Conservation (phyloP, 805 yeast species). For the Torulaspora franciscae region DNA sequence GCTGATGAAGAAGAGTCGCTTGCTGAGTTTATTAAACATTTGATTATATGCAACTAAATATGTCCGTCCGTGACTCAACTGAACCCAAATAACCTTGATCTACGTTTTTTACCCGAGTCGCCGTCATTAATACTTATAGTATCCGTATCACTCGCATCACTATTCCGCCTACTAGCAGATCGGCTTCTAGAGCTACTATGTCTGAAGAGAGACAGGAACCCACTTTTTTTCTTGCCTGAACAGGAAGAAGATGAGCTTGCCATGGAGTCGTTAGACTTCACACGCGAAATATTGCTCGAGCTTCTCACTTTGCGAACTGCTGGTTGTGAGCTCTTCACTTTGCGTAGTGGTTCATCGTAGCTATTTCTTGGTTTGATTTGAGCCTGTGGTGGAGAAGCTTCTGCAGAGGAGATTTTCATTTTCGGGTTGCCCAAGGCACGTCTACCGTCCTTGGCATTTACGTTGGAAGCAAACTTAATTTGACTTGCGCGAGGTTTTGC, state of each 20-base stretch:
- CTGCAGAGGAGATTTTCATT: conserved; percentile 2
- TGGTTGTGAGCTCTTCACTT: conserved; percentile 4
- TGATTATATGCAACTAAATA: neutral
- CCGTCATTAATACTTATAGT: conserved; percentile 1
- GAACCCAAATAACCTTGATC: conserved; percentile 18
- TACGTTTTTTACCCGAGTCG: conserved; percentile 12
- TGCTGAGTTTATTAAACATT: neutral
- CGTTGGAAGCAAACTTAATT: conserved; percentile 27
- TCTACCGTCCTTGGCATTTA: conserved; percentile 23
- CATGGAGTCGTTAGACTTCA: conserved; percentile 17
- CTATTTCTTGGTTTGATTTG: neutral
- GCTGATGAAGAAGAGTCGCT: neutral
- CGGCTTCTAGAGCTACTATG: conserved; percentile 17
- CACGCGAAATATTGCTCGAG: conserved; percentile 18
- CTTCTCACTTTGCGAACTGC: conserved; percentile 23
- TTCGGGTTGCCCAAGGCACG: conserved; percentile 18
- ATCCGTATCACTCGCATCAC: conserved; percentile 17
- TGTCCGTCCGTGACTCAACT: neutral
- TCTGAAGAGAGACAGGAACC: conserved; percentile 20
- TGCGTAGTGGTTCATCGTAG: conserved; percentile 11
- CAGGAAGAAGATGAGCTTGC: conserved; percentile 5
- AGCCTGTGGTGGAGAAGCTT: conserved; percentile 1
- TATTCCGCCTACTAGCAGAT: conserved; percentile 22
- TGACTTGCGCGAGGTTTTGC: conserved; percentile 15
- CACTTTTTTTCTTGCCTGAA: conserved; percentile 14